Evolutionary conservation across 495 filamentous ascomycete species (phyloP), one percentile per base, ranked within the genome.

Genomic region (Margaritispora aquatica): DNA sequence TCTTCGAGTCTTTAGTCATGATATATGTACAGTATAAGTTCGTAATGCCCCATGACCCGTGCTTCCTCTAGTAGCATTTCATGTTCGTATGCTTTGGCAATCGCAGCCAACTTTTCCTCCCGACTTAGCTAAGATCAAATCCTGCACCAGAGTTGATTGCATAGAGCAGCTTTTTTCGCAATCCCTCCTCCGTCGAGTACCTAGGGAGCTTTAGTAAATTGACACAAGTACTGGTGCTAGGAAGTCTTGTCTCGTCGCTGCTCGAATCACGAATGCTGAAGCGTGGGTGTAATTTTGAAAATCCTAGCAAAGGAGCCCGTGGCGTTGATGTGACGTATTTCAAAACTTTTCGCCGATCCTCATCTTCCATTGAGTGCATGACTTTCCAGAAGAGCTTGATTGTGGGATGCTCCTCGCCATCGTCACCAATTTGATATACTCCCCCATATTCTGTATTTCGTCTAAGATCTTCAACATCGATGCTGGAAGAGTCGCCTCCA

Each of bases 261-360:
- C 93, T 90, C 0, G 87, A 87, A 70, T 97, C 94, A 7, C 94
- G 75, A 51, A 99, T 97, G 63, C 85, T 92, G 68, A 99, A 99
- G 34, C 78, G 76, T 5, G 94, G 94, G 54, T 85, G 89, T 57
- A 99, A 75, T 59, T 92, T 86, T 20, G 81, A 84, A 71, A 99
- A 99, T 1, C 94, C 94, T 21, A 97, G 73, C 52, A 99, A 73
- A 1, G 94, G 94, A n/a, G 91, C 92, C 55, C 94, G 77, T 2
- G 92, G 91, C 26, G 94, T 96, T 27, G 87, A 92, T 1, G 94
- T 97, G 31, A 99, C 95, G 63, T 97, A 99, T 66, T 93, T 94
- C 55, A 99, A 77, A 61, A 99, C 92, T 49, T 91, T 88, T 57
- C 90, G 75, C 2, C 90, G 78, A 64, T 97, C 88, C 22, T 71